Conservation (phyloP, 1,284 basidiomycete species). For the Cryptococcus floricola region DNA sequence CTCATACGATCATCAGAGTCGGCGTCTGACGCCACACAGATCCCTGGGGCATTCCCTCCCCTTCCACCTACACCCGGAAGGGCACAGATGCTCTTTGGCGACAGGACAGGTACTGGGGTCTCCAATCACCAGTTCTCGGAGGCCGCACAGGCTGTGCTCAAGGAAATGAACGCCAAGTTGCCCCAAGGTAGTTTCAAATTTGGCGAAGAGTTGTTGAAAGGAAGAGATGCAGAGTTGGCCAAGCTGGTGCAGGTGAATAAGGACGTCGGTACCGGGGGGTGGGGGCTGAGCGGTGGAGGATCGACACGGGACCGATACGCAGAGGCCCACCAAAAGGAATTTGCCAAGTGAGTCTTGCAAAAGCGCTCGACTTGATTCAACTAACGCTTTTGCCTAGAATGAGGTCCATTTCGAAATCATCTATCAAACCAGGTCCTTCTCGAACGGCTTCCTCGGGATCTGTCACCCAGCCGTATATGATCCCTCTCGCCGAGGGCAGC, state of each 20-base stretch:
- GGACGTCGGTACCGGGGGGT: conserved; percentile 30
- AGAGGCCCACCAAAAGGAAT: conserved; percentile 37
- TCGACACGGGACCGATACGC: conserved; percentile 32
- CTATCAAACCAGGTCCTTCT: neutral
- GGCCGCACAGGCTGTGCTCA: conserved; percentile 32
- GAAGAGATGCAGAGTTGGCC: conserved; percentile 34
- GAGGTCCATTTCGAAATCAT: conserved; percentile 25
- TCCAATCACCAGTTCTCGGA: conserved; percentile 33
- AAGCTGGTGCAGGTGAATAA: conserved; percentile 33
- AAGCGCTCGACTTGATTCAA: neutral
- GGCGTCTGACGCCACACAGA: conserved; percentile 2
- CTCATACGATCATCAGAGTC: neutral
- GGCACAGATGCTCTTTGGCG: conserved; percentile 28
- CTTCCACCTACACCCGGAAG: conserved; percentile 11
- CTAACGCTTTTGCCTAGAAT: conserved; percentile 18
- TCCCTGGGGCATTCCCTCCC: conserved; percentile 20
- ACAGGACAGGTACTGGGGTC: conserved; percentile 11
- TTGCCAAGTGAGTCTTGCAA: conserved; percentile 31
- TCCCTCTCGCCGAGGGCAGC: neutral
- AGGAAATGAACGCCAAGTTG: conserved; percentile 42
- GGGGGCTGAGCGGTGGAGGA: conserved; percentile 23
- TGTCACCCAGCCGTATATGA: neutral
- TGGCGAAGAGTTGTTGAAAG: conserved; percentile 39
- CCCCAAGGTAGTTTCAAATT: conserved; percentile 23
- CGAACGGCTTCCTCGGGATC: conserved; percentile 5